Evolutionary conservation across 2,329 filamentous ascomycete species (phyloP).

Genomic region (Pestalotiopsis sp.): DNA sequence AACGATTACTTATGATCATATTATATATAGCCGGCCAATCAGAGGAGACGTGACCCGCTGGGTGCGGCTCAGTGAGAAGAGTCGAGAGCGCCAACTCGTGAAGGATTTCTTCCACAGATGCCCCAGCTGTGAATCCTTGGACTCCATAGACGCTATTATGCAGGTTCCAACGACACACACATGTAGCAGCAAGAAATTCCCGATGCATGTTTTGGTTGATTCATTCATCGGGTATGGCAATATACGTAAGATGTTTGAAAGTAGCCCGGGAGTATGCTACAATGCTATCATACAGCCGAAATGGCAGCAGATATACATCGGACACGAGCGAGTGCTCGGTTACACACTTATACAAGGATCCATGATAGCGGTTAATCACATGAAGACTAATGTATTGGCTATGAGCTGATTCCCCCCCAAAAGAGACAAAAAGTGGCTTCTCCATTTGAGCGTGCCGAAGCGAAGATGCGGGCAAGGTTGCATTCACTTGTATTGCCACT

Average conservation of each 20-base stretch:
- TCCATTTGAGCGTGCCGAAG: background rate
- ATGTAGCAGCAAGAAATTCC: background rate
- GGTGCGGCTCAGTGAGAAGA: background rate
- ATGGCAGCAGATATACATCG: too few species aligned
- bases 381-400: too few species aligned
- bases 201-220: too few species aligned
- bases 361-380: too few species aligned
- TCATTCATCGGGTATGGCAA: too few species aligned
- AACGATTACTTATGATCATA: background rate
- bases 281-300: too few species aligned
- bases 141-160: background rate
- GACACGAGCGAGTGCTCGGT: too few species aligned
- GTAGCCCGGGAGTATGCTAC: too few species aligned
- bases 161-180: background rate
- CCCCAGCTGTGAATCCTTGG: background rate
- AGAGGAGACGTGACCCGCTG: background rate
- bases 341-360: too few species aligned
- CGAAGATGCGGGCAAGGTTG: background rate
- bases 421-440: too few species aligned
- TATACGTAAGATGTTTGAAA: too few species aligned
- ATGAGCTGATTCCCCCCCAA: too few species aligned
- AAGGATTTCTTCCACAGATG: background rate
- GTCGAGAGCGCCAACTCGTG: background rate
- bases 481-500: background rate
- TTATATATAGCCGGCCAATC: background rate